Base-by-base conservation (phyloP, 371 early-diverging fungal species). In the Syncephalastrum monosporum region DNA sequence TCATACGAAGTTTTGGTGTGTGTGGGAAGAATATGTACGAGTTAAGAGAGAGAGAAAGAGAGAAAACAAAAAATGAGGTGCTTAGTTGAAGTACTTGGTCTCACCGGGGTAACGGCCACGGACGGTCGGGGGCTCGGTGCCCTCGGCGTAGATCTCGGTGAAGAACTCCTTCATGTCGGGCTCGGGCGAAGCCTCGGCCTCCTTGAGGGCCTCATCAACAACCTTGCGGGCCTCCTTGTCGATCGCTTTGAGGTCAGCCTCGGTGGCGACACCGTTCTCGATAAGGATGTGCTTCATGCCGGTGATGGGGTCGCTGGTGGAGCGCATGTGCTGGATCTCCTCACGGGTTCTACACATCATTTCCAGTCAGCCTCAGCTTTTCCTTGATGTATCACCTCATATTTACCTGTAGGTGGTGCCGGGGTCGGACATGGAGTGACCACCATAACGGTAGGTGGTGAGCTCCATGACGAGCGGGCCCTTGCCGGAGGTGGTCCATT, bases 381-480 rank as follows among this genome's bases (percentile, higher is more conserved):
- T 3, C 38, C 38, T 3, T 33, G 38, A 33, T 33, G 29, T 29
- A 27, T 27, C 27, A 27, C 7, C 6, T 33, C 8, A 33, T 33
- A 33, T 33, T 12, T 33, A 33, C 38, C 38, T 33, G 44, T 58
- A 97, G 56, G 96, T 96, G 74, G 97, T 97, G 58, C 98, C 98
- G 42, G 98, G 98, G 78, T 98, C 98, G 57, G 97, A 96, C 98
- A 98, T 98, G 67, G 99, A 98, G 91, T 99, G 99, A 55, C 98
- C 98, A 79, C 99, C 98, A 75, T 96, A 96, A 57, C 99, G 93
- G 85, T 99, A 96, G 29, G 99, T 99, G 63, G 89, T 89, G 84
- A 97, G 85, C 84, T 99, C 99, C 77, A 99, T 78, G 48, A 99
- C 90, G 53, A 99, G 79, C 38, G 99, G 99, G 16, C 99, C 99